Conservation (phyloP, 1,139 yeast genomes). For the Blastobotrys serpentis region DNA sequence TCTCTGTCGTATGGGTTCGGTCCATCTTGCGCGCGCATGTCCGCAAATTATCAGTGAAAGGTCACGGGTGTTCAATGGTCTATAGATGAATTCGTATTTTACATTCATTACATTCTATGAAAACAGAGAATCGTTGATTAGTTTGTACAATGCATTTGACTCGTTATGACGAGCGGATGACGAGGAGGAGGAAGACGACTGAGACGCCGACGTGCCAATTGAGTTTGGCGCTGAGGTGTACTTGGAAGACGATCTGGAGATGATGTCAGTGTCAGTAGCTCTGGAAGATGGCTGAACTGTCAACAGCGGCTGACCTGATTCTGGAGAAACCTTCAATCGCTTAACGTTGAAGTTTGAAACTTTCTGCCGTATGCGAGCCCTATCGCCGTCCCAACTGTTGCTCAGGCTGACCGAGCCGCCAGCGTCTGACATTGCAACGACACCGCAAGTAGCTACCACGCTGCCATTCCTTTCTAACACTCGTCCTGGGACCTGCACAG, state of each 20-base stretch:
- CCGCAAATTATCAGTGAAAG: too few species aligned
- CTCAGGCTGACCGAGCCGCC: slow-evolving; percentile 4
- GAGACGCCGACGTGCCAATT: too few species aligned
- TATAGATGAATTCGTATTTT: too few species aligned
- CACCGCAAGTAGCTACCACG: slow-evolving; percentile 23
- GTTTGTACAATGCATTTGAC: slow-evolving; percentile 11
- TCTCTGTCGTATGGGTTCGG: too few species aligned
- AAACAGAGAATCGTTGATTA: slow-evolving; percentile 10
- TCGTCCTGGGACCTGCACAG: slow-evolving; percentile 20
- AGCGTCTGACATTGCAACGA: slow-evolving; percentile 18
- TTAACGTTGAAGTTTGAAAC: slow-evolving; percentile 7
- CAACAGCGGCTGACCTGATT: not conserved
- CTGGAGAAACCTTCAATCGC: slow-evolving; percentile 8
- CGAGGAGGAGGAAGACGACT: not conserved
- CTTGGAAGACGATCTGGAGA: not conserved
- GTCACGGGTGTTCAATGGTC: too few species aligned
- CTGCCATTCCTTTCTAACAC: slow-evolving; percentile 18
- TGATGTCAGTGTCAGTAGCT: not conserved
- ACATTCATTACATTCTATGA: slow-evolving; percentile 2
- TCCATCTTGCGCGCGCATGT: too few species aligned
- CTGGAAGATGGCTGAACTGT: slow-evolving; percentile 1
- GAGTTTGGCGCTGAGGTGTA: not conserved
- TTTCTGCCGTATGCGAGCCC: slow-evolving; percentile 4
- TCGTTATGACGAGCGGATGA: slow-evolving; percentile 4
- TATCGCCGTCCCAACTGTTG: not conserved